These are phyloP conservation scores for Rhizopus stolonifer DNA, from an alignment of 371 early-diverging fungal species.

Conservation along the genomic window DNA sequence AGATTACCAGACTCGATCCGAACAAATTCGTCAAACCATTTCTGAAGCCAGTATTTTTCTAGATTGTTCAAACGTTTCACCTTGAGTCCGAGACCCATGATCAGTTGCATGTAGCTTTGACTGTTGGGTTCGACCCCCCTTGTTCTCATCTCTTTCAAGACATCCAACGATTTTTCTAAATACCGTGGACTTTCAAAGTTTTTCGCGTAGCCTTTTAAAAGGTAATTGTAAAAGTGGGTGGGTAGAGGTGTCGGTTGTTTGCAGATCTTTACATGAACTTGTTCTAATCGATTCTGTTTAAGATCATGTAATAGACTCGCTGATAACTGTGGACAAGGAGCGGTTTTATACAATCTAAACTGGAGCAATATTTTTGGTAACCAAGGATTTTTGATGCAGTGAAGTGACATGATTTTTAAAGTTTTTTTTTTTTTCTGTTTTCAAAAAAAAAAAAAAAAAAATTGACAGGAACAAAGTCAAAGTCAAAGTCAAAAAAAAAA, in stretches of 20 bases:
- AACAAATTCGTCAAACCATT: constrained; percentile 18
- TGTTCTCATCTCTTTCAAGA: constrained; percentile 16
- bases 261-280: not conserved
- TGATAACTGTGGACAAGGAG: not conserved
- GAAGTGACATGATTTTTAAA: no score
- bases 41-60: constrained; percentile 9
- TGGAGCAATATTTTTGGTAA: no score
- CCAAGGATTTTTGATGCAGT: no score
- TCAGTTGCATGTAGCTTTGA: constrained; percentile 16
- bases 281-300: not conserved
- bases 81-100: constrained; percentile 5
- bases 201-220: constrained; percentile 8
- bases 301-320: not conserved
- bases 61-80: not conserved
- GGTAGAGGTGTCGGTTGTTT: not conserved
- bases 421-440: no score
- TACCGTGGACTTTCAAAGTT: not conserved
- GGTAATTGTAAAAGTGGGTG: constrained; percentile 9
- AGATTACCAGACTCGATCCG: not conserved
- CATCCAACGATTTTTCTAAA: not conserved
- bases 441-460: no score
- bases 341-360: no score
- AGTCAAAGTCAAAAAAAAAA: no score
- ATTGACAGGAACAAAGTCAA: no score
- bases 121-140: constrained; percentile 6